These are phyloP conservation scores for Fusarium xylarioides DNA, from an alignment of 2,329 filamentous ascomycete genomes.

Conservation along the genomic window DNA sequence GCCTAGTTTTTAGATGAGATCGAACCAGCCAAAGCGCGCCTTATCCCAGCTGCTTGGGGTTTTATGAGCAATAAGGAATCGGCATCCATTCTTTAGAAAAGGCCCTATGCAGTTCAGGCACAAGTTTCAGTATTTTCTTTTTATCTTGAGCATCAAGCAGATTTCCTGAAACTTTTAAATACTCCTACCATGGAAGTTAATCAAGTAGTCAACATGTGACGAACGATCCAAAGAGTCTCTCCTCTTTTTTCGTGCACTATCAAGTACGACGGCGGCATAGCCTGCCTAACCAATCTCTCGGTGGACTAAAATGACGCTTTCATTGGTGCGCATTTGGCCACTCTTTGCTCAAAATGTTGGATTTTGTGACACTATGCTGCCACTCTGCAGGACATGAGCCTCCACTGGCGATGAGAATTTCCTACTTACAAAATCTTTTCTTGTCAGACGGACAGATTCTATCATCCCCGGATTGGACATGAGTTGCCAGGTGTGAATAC, in stretches of 20 bases:
- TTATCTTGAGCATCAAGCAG: not conserved
- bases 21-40: slow-evolving; percentile 13
- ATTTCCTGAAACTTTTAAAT: not conserved
- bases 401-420: not conserved
- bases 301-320: slow-evolving; percentile 35
- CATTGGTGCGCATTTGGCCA: slow-evolving; percentile 43
- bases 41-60: slow-evolving; percentile 7
- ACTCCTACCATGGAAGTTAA: not conserved
- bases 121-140: not conserved
- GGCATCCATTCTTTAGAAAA: not conserved
- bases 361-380: slow-evolving; percentile 14
- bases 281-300: slow-evolving; percentile 25
- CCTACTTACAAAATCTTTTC: slow-evolving; percentile 7
- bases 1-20: slow-evolving; percentile 1
- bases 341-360: slow-evolving; percentile 21
- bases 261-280: slow-evolving; percentile 19
- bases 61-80: not conserved
- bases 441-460: not conserved
- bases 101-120: not conserved
- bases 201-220: not conserved
- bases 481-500: slow-evolving; percentile 20
- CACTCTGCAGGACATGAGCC: slow-evolving; percentile 9
- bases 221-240: not conserved
- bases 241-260: not conserved
- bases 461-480: not conserved